These are phyloP conservation scores for Pelargonium myrrhifolium DNA, from an alignment of 441 rosid genomes.

Conservation along the genomic window DNA sequence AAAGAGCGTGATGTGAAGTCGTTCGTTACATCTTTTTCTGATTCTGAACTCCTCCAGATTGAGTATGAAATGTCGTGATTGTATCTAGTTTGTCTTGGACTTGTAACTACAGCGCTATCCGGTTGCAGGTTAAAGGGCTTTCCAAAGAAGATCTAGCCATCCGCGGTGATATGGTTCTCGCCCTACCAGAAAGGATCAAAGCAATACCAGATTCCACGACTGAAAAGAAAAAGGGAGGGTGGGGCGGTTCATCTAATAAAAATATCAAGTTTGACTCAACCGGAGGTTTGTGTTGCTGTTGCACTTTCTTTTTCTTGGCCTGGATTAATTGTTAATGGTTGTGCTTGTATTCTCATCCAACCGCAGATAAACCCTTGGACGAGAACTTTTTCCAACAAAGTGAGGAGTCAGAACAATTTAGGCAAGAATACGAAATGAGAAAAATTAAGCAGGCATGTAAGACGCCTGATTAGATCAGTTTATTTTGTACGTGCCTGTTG, in stretches of 20 bases:
- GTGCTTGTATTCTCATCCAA: not conserved
- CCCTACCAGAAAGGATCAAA: not conserved
- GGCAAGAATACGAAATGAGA: slow-evolving; percentile 53
- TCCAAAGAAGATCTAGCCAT: not conserved
- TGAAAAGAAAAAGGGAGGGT: slow-evolving; percentile 27
- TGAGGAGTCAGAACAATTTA: slow-evolving; percentile 47
- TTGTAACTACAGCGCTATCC: too few relatives aligned
- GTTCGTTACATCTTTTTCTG: too few relatives aligned
- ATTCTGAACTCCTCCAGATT: too few relatives aligned
- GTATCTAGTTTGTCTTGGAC: too few relatives aligned
- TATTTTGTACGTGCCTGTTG: not conserved
- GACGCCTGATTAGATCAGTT: slow-evolving; percentile 16
- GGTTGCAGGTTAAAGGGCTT: not conserved
- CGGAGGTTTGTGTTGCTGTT: slow-evolving; percentile 30
- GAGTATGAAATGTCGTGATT: too few relatives aligned
- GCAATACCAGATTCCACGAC: not conserved
- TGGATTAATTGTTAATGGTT: slow-evolving; percentile 6
- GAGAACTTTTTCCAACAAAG: slow-evolving; percentile 38
- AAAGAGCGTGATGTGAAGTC: too few relatives aligned
- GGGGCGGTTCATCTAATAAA: slow-evolving; percentile 41
- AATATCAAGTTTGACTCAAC: slow-evolving; percentile 49
- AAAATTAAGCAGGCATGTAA: slow-evolving; percentile 52
- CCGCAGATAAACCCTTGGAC: slow-evolving; percentile 38
- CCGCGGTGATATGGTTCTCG: not conserved
- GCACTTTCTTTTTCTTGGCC: slow-evolving; percentile 8